These are phyloP conservation scores for Calonectria pauciramosa DNA, from an alignment of 2,329 filamentous ascomycete species.

Conservation along the genomic window DNA sequence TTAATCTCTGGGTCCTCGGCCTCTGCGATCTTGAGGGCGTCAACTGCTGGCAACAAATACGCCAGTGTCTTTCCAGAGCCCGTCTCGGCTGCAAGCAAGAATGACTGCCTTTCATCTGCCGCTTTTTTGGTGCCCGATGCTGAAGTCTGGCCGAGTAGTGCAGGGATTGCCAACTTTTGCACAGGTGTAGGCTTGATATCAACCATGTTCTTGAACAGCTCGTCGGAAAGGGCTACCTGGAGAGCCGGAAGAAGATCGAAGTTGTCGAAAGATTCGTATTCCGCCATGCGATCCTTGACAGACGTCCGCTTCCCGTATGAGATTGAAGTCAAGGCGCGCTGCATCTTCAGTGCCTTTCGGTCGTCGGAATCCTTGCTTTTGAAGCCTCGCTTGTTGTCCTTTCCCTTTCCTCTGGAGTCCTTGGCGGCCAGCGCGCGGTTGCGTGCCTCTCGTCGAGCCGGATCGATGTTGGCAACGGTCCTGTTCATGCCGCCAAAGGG, in stretches of 20 bases:
- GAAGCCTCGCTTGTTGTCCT: constrained; percentile 46
- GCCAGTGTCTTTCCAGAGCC: constrained; percentile 97
- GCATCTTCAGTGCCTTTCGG: constrained; percentile 93
- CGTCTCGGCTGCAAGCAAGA: constrained; percentile 93
- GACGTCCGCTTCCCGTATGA: constrained; percentile 76
- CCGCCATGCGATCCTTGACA: constrained; percentile 69
- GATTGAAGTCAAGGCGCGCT: constrained; percentile 80
- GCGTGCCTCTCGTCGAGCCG: constrained; percentile 36
- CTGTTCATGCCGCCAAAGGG: constrained; percentile 71
- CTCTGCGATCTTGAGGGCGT: constrained; percentile 87
- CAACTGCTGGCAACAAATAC: constrained; percentile 87
- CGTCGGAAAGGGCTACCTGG: constrained; percentile 77
- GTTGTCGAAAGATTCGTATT: constrained; percentile 84
- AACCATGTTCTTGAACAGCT: constrained; percentile 81
- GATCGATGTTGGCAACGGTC: constrained; percentile 59
- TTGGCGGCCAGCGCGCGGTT: constrained; percentile 28
- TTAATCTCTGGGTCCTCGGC: constrained; percentile 70
- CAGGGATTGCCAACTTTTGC: constrained; percentile 89
- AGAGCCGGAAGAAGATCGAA: constrained; percentile 82
- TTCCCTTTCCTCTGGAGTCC: constrained; percentile 42
- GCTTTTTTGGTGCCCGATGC: constrained; percentile 42
- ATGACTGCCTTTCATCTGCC: constrained; percentile 64
- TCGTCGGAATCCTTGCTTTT: constrained; percentile 49
- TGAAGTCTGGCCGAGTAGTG: constrained; percentile 73
- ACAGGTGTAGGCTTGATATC: constrained; percentile 89